phyloP scores from a whole-genome alignment of 2,329 filamentous ascomycete genomes.

The Fusarium concolor region DNA sequence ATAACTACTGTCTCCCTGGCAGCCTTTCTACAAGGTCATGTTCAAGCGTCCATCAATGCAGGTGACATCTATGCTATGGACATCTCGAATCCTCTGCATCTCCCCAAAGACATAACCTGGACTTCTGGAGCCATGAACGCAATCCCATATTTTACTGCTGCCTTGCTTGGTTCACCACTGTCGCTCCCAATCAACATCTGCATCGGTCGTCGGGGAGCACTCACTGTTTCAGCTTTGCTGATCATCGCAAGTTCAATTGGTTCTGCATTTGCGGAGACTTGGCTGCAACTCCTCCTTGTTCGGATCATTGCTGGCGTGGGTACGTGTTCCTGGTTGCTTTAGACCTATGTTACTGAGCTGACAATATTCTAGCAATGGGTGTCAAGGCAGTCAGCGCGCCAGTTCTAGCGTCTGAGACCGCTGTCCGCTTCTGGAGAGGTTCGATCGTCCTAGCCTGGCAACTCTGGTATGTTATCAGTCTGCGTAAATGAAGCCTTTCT shows the following conservation, averaged over 20 bases:
- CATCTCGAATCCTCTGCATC: too few relatives aligned
- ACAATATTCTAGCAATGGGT: background rate
- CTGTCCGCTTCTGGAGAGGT: background rate
- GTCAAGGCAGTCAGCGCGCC: background rate
- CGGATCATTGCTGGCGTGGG: background rate
- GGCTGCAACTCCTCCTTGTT: background rate
- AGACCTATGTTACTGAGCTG: rapidly evolving
- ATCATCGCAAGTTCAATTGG: background rate
- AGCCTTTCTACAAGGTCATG: too few relatives aligned
- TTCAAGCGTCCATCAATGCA: too few relatives aligned
- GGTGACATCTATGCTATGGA: too few relatives aligned
- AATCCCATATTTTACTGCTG: background rate
- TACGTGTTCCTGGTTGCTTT: rapidly evolving
- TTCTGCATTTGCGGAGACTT: background rate
- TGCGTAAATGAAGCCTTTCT: background rate
- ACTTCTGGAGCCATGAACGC: background rate
- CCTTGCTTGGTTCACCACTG: background rate
- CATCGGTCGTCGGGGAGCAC: background rate
- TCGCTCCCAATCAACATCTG: background rate
- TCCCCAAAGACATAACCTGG: background rate
- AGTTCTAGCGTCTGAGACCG: background rate
- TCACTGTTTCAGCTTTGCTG: background rate
- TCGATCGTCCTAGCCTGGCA: background rate
- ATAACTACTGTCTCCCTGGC: too few relatives aligned
- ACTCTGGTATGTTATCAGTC: background rate